These are phyloP conservation scores for Sodiomyces alkalinus DNA, from an alignment of 2,329 filamentous ascomycete genomes.

Conservation along the genomic window DNA sequence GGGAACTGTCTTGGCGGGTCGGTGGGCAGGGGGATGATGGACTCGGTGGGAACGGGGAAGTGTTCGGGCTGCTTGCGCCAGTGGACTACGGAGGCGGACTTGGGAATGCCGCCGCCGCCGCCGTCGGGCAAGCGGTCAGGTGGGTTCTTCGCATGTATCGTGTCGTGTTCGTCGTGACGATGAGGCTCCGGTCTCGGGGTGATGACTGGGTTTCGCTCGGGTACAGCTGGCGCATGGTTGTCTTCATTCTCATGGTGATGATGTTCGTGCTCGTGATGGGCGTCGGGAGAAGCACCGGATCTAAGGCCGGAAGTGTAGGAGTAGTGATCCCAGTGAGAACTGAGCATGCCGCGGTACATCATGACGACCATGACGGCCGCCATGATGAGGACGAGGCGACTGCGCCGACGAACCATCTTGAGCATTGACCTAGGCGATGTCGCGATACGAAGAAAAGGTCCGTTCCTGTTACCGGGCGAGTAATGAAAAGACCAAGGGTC, in stretches of 20 bases:
- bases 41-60: slow-evolving; percentile 58
- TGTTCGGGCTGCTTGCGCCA: slow-evolving; percentile 64
- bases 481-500: too few species aligned
- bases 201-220: slow-evolving; percentile 2
- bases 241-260: slow-evolving; percentile 3
- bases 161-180: slow-evolving; percentile 2
- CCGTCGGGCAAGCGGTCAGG: slow-evolving; percentile 4
- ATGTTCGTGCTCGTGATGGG: not conserved
- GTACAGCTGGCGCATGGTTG: too few species aligned
- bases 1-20: slow-evolving; percentile 56
- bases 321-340: slow-evolving; percentile 20
- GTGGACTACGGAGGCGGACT: slow-evolving; percentile 29
- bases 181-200: not conserved
- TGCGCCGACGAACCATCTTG: slow-evolving; percentile 44
- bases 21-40: slow-evolving; percentile 62
- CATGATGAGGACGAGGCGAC: slow-evolving; percentile 43
- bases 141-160: slow-evolving; percentile 14
- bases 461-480: too few species aligned
- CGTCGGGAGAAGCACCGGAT: too few species aligned
- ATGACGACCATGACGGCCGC: slow-evolving; percentile 39
- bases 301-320: too few species aligned
- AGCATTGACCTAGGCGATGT: not conserved
- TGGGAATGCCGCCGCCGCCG: not conserved
- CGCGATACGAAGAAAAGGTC: too few species aligned
- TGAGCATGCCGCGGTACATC: slow-evolving; percentile 31